A percentile compares a stretch with the other conserved stretches of the same genome.
phyloP scores from a whole-genome alignment of 73 alveolate species.

The Uronychia setigera region DNA sequence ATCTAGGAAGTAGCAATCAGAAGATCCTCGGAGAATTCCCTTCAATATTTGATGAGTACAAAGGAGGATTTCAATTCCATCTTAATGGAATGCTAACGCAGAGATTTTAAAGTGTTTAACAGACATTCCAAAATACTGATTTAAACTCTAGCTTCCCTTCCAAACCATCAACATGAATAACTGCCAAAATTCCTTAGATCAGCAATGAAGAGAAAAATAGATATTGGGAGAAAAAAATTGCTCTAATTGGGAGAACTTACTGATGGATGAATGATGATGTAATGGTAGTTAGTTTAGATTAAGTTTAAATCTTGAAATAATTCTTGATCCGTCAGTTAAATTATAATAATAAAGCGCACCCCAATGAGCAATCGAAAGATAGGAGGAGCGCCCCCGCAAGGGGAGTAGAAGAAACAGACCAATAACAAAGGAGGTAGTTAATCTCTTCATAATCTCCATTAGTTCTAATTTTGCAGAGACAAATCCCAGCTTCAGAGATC shows the following conservation, averaged over 20 bases:
- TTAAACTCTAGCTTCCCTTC: neutral
- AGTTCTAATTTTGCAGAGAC: conserved; percentile 32
- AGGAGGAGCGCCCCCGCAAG: neutral
- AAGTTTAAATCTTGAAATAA: neutral
- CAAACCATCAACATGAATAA: neutral
- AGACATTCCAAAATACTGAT: neutral
- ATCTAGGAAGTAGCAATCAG: neutral
- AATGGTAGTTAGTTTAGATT: neutral
- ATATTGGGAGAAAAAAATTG: neutral
- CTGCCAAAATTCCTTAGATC: neutral
- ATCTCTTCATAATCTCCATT: neutral
- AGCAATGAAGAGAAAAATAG: too few species aligned
- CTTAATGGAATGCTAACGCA: too few species aligned
- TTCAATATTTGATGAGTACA: neutral
- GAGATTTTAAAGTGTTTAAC: neutral
- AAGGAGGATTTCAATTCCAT: neutral
- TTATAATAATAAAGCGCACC: neutral
- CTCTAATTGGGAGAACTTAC: neutral
- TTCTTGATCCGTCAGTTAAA: neutral
- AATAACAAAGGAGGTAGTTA: conserved; percentile 44
- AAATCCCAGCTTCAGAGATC: conserved; percentile 51
- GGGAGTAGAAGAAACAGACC: neutral
- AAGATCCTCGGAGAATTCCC: neutral
- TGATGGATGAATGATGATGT: neutral
- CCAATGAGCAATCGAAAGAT: neutral